phyloP scores from a whole-genome alignment of 1,284 basidiomycete genomes.

The Marasmius oreades region DNA sequence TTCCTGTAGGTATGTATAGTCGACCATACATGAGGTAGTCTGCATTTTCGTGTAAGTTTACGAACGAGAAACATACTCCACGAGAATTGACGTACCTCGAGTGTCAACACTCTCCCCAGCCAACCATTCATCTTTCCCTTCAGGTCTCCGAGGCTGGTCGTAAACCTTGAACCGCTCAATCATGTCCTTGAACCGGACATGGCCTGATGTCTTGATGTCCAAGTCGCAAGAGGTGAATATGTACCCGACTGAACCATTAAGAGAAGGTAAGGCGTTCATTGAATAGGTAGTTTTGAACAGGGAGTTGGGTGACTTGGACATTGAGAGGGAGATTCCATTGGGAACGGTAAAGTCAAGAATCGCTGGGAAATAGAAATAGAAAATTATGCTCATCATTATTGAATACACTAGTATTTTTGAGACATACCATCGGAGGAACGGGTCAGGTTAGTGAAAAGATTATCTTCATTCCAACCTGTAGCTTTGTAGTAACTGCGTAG shows the following conservation, averaged over 20 bases:
- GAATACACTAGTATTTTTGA: constrained; percentile 22
- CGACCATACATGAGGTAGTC: constrained; percentile 93
- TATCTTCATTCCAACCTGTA: constrained; percentile 96
- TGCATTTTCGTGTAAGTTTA: constrained; percentile 23
- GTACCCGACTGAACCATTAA: constrained; percentile 92
- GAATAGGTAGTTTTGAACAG: constrained; percentile 90
- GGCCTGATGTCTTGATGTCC: constrained; percentile 65
- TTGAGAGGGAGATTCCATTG: constrained; percentile 71
- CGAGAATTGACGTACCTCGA: constrained; percentile 67
- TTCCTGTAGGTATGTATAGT: constrained; percentile 84
- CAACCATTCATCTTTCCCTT: constrained; percentile 74
- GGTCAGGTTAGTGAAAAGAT: constrained; percentile 88
- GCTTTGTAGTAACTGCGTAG: constrained; percentile 85
- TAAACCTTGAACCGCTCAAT: constrained; percentile 82
- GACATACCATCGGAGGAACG: constrained; percentile 80
- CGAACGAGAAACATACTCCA: too few relatives aligned
- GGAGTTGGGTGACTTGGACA: constrained; percentile 88
- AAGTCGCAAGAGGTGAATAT: constrained; percentile 87
- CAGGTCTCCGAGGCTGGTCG: constrained; percentile 72
- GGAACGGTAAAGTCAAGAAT: constrained; percentile 85
- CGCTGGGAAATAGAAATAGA: constrained; percentile 48
- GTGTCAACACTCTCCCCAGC: constrained; percentile 74
- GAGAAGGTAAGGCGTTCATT: constrained; percentile 86
- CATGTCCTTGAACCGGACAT: constrained; percentile 85
- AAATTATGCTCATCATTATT: constrained; percentile 9